Evolutionary conservation across 2,329 filamentous ascomycete species (phyloP), one percentile per base, ranked within the genome.

Genomic region (Exophiala alcalophila): DNA sequence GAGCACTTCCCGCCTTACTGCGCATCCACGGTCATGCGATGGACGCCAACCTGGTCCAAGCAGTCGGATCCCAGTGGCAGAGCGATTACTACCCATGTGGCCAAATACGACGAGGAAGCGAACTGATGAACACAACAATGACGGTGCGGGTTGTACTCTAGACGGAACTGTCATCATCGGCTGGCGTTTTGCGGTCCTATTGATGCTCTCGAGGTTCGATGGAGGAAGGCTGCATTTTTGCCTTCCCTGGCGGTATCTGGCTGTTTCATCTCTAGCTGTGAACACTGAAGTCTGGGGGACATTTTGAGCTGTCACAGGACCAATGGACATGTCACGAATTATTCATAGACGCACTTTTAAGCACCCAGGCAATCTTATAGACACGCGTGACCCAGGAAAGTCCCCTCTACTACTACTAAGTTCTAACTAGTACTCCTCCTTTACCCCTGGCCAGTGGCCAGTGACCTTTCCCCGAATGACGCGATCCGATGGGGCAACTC

Each of bases 31-130:
- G 92, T 98, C 40, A 85, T 87, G 86, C 78, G 92, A 61, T 98
- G 92, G 94, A 89, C 86, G 44, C 92, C 92, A 19, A 98, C 86
- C 25, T 98, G 92, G 92, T 94, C 87, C 43, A 86, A 95, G 66
- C 89, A 96, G 78, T 86, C 81, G 18, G 92, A 98, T 67, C 92
- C 92, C 49, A 94, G 86, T 68, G 94, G 92, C 73, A 80, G 86
- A 67, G 84, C 86, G 49, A 90, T 92, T 62, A 62, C 81, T 42
- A 86, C 76, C 32, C 86, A 91, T 69, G 72, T 83, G 65, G 77
- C 78, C 56, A 89, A 88, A 69, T 91, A 91, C 61, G 70, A 57
- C 5, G 39, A 44, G 16, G 43, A 42, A 26, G 31, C 25, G 10
- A 39, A 41, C 9, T 24, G 36, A 38, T 43, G 30, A 43, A 50